phyloP scores from a whole-genome alignment of 106 monocot species.

The Platanthera guangdongensis region DNA sequence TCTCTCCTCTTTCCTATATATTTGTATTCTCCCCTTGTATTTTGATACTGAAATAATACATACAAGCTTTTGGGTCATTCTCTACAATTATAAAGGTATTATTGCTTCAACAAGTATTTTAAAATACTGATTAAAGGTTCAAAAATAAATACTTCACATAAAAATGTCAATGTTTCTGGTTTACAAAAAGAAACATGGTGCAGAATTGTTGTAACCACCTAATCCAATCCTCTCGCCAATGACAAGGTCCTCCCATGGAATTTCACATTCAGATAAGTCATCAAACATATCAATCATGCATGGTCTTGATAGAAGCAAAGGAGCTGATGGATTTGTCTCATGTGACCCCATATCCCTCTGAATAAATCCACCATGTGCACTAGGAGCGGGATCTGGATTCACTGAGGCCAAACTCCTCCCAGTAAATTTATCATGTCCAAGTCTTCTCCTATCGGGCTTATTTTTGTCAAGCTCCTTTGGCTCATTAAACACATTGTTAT shows the following conservation, averaged over 20 bases:
- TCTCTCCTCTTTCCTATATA: too few relatives aligned
- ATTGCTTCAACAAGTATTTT: neutral
- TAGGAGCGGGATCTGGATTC: neutral
- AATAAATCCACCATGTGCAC: conserved; percentile 32
- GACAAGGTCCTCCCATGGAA: conserved; percentile 84
- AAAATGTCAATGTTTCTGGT: neutral
- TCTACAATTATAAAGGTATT: neutral
- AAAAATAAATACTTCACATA: neutral
- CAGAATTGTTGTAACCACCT: conserved; percentile 34
- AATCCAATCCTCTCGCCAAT: conserved; percentile 99
- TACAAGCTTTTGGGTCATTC: too few relatives aligned
- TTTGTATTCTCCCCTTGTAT: too few relatives aligned
- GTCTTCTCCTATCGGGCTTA: conserved; percentile 34
- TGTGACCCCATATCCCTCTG: conserved; percentile 17
- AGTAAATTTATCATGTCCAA: neutral
- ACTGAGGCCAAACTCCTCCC: conserved; percentile 7
- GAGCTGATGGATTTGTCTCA: conserved; percentile 24
- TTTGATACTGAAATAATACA: too few relatives aligned
- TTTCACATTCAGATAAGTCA: conserved; percentile 88
- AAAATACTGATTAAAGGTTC: neutral
- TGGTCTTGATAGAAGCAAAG: conserved; percentile 11
- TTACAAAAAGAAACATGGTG: neutral
- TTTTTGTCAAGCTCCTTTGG: conserved; percentile 17
- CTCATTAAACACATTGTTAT: conserved; percentile 12
- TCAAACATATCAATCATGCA: conserved; percentile 69